A percentile compares a stretch with the other conserved stretches of the same genome.
Conservation (phyloP, 1,284 basidiomycete genomes). For the Moesziomyces parantarcticus region DNA sequence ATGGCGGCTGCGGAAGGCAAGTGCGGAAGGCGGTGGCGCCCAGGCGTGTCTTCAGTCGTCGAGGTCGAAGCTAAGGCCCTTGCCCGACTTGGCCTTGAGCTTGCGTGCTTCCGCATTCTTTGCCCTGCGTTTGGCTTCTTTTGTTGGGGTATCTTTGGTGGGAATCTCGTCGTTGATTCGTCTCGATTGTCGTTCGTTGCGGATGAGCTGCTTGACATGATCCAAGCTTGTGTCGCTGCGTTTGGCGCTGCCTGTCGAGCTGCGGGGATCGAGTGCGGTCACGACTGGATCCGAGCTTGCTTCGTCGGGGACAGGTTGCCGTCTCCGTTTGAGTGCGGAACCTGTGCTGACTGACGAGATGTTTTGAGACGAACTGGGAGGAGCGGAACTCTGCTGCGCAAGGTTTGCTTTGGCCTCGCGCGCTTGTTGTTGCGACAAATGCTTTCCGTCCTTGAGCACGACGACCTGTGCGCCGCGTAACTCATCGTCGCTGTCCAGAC, state of each 20-base stretch:
- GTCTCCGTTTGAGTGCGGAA: slow-evolving; percentile 3
- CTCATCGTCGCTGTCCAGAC: slow-evolving; percentile 42
- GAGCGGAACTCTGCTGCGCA: no score
- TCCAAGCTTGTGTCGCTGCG: slow-evolving; percentile 4
- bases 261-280: neutral
- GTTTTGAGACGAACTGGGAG: slow-evolving; percentile 1
- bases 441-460: slow-evolving; percentile 56
- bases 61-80: slow-evolving; percentile 46
- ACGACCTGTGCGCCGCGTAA: slow-evolving; percentile 55
- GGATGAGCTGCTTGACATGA: slow-evolving; percentile 39
- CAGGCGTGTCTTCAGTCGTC: neutral
- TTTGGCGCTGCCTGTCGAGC: neutral
- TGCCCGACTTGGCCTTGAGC: slow-evolving; percentile 33
- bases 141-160: neutral
- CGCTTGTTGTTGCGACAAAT: slow-evolving; percentile 48
- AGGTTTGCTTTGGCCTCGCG: neutral
- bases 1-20: no score
- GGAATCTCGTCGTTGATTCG: neutral
- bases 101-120: slow-evolving; percentile 21
- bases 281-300: slow-evolving; percentile 1
- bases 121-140: slow-evolving; percentile 12
- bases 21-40: no score
- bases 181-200: slow-evolving; percentile 4
- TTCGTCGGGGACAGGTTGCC: neutral
- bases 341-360: slow-evolving; percentile 3